A percentile compares a stretch with the other conserved stretches of the same genome.
These are phyloP conservation scores for Pyrus betulifolia DNA, from an alignment of 306 rosid genomes.

Conservation along the genomic window DNA sequence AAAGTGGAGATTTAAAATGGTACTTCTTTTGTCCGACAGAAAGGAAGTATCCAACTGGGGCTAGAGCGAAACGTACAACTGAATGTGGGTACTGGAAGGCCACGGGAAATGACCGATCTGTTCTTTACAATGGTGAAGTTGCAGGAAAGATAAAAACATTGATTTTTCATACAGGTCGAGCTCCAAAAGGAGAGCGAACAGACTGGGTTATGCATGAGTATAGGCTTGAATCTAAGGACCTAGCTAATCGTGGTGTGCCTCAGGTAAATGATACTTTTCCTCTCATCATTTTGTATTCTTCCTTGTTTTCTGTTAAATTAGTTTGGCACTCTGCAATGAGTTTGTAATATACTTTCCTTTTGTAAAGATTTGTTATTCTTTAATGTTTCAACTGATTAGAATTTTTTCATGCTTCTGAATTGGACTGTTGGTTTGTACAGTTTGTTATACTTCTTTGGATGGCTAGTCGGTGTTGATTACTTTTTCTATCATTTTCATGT, in stretches of 20 bases:
- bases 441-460: background rate
- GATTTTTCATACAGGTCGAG: constrained; percentile 50
- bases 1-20: constrained; percentile 56
- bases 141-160: constrained; percentile 65
- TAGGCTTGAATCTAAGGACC: constrained; percentile 43
- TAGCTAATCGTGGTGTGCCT: constrained; percentile 17
- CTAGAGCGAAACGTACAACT: constrained; percentile 49
- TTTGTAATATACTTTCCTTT: background rate
- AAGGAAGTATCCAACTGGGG: constrained; percentile 52
- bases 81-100: constrained; percentile 66
- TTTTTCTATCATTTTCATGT: constrained; percentile 6
- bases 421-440: background rate
- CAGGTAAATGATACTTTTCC: constrained; percentile 38
- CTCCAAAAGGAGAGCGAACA: constrained; percentile 57
- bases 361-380: background rate
- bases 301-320: background rate
- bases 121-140: constrained; percentile 15
- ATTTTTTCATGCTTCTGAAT: background rate
- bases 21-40: constrained; percentile 56
- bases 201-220: constrained; percentile 91
- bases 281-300: background rate
- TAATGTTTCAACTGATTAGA: background rate
- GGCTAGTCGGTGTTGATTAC: background rate
- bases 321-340: background rate
- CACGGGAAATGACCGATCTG: constrained; percentile 57